These are phyloP conservation scores for Hypomyces perniciosus DNA, from an alignment of 2,329 filamentous ascomycete genomes.

Conservation along the genomic window DNA sequence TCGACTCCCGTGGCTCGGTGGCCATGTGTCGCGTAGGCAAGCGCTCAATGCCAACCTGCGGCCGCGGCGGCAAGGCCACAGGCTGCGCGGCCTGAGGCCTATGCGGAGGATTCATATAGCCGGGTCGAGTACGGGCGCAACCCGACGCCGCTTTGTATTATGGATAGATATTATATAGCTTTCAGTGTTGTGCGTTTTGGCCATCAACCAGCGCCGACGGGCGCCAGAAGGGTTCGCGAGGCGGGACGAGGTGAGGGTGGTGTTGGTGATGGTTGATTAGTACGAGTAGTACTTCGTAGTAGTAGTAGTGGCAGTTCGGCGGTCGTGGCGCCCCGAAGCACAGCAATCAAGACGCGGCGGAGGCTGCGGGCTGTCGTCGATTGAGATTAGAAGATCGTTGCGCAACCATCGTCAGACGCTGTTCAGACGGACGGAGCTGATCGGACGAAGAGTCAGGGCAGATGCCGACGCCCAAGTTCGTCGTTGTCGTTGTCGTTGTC, in stretches of 20 bases:
- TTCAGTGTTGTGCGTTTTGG: background rate
- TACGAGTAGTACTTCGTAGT: too few relatives aligned
- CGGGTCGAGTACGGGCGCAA: background rate
- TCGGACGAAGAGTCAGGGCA: too few relatives aligned
- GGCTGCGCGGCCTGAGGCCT: constrained; percentile 27
- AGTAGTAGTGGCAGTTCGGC: too few relatives aligned
- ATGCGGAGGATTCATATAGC: constrained; percentile 11
- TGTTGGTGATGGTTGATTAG: background rate
- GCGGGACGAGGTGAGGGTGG: background rate
- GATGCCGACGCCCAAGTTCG: too few relatives aligned
- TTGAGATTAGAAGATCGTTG: too few relatives aligned
- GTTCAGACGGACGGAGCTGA: too few relatives aligned
- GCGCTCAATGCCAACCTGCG: constrained; percentile 75
- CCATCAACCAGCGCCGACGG: constrained; percentile 1
- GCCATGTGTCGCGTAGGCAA: constrained; percentile 64
- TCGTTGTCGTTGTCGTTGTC: too few relatives aligned
- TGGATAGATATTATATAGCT: background rate
- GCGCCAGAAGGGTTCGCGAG: background rate
- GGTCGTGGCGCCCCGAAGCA: too few relatives aligned
- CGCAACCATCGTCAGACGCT: too few relatives aligned
- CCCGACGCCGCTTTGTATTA: background rate
- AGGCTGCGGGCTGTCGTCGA: too few relatives aligned
- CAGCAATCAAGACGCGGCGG: too few relatives aligned
- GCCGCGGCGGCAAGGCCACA: constrained; percentile 61
- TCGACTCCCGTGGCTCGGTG: constrained; percentile 77